Evolutionary conservation across 1,139 yeast species (phyloP).

Genomic region (Yamadazyma dendronema): DNA sequence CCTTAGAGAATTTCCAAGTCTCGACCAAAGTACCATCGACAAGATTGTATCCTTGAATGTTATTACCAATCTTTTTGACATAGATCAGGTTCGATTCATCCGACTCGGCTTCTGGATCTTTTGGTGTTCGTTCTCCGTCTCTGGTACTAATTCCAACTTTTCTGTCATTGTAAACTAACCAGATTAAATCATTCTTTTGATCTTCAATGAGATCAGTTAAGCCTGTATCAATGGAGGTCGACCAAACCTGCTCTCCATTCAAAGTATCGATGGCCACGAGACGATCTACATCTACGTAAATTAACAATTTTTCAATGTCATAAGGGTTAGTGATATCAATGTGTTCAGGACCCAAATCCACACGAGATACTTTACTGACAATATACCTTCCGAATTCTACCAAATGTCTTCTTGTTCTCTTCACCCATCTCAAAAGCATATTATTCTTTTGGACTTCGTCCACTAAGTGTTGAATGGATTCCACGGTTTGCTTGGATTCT

Average conservation of each 20-base stretch:
- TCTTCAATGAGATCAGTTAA: constrained; percentile 18
- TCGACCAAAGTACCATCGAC: constrained; percentile 13
- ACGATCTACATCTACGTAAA: constrained; percentile 21
- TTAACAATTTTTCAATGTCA: constrained; percentile 35
- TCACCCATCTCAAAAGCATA: constrained; percentile 28
- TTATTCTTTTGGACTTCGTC: constrained; percentile 27
- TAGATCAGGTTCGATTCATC: constrained; percentile 13
- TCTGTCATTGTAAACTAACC: constrained; percentile 21
- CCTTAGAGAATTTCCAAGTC: constrained; percentile 30
- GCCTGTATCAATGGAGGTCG: constrained; percentile 14
- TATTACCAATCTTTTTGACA: constrained; percentile 7
- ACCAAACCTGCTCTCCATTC: constrained; percentile 31
- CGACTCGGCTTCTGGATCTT: background rate
- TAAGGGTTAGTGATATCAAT: constrained; percentile 21
- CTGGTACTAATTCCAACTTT: constrained; percentile 21
- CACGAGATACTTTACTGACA: constrained; percentile 12
- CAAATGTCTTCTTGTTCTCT: constrained; percentile 34
- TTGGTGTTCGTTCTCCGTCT: constrained; percentile 23
- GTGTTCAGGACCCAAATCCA: constrained; percentile 7
- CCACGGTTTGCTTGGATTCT: constrained; percentile 25
- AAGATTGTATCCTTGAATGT: constrained; percentile 25
- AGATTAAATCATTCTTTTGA: constrained; percentile 16
- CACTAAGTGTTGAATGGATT: constrained; percentile 30
- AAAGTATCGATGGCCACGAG: constrained; percentile 34
- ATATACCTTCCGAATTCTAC: constrained; percentile 32